Evolutionary conservation across 192 early-diverging fungal genomes (phyloP).

Genomic region (Coemansia sp.): DNA sequence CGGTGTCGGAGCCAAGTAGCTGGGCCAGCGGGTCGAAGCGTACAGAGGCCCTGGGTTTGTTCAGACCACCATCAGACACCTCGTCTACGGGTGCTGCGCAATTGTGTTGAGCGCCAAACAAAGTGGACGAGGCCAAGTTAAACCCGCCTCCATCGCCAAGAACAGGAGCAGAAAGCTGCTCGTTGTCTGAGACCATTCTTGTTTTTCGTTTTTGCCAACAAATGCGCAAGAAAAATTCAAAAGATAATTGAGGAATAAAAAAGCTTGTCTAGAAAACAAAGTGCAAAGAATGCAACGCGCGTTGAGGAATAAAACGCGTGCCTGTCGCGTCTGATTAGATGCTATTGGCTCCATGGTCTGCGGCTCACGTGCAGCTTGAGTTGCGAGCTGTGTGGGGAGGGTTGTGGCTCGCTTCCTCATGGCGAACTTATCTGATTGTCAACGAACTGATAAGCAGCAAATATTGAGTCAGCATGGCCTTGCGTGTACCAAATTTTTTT

Average conservation of each 20-base stretch:
- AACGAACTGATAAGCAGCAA: neutral
- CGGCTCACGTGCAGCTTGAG: neutral
- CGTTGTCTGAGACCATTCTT: slow-evolving; percentile 10
- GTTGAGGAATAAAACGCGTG: neutral
- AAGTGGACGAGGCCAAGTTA: slow-evolving; percentile 21
- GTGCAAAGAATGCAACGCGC: neutral
- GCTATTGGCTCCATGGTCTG: neutral
- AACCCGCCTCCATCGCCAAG: neutral
- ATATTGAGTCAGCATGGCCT: neutral
- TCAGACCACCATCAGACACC: neutral
- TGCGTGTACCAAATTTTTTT: neutral
- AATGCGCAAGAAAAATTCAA: slow-evolving; percentile 16
- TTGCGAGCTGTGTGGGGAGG: neutral
- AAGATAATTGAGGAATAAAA: neutral
- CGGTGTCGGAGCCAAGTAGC: slow-evolving; percentile 33
- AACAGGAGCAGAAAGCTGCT: neutral
- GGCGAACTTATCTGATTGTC: too few species aligned
- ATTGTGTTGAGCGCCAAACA: slow-evolving; percentile 13
- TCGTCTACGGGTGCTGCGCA: neutral
- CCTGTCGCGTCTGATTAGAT: neutral
- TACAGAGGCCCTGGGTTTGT: neutral
- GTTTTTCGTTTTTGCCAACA: neutral
- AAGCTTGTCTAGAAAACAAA: neutral
- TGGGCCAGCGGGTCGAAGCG: slow-evolving; percentile 41
- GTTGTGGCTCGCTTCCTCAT: neutral